These are phyloP conservation scores for Aspergillus sclerotiicarbonarius DNA, from an alignment of 495 filamentous ascomycete genomes.

Conservation along the genomic window DNA sequence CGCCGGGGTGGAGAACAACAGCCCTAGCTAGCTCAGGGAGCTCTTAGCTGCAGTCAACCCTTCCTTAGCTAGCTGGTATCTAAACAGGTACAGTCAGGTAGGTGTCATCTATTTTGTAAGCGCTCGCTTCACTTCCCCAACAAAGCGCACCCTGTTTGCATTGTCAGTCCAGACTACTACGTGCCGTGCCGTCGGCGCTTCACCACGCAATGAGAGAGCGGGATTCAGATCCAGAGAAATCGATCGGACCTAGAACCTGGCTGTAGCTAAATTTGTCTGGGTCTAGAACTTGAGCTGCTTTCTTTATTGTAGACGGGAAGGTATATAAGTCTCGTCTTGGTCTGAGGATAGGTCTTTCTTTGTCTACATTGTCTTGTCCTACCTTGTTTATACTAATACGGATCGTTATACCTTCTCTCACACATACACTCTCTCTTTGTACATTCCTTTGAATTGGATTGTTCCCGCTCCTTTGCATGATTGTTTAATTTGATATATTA, in stretches of 20 bases:
- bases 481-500: neutral
- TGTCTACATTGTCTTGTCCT: neutral
- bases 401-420: neutral
- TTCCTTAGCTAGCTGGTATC: neutral
- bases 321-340: too few relatives aligned
- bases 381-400: neutral
- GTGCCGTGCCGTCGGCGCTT: neutral
- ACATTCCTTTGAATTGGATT: neutral
- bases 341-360: constrained; percentile 1
- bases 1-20: constrained; percentile 28
- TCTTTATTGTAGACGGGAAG: too few relatives aligned
- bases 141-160: neutral
- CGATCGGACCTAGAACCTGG: constrained; percentile 9
- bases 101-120: neutral
- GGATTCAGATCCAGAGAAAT: neutral
- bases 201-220: constrained; percentile 7
- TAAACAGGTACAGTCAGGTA: neutral
- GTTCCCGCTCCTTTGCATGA: neutral
- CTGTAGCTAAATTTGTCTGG: neutral
- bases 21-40: neutral
- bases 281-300: neutral
- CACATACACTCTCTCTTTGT: neutral
- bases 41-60: neutral
- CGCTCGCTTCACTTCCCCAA: constrained; percentile 1
- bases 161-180: neutral